Evolutionary conservation across 768 basidiomycete species (phyloP), one percentile per base, ranked within the genome.

Genomic region (Jaapia argillacea): DNA sequence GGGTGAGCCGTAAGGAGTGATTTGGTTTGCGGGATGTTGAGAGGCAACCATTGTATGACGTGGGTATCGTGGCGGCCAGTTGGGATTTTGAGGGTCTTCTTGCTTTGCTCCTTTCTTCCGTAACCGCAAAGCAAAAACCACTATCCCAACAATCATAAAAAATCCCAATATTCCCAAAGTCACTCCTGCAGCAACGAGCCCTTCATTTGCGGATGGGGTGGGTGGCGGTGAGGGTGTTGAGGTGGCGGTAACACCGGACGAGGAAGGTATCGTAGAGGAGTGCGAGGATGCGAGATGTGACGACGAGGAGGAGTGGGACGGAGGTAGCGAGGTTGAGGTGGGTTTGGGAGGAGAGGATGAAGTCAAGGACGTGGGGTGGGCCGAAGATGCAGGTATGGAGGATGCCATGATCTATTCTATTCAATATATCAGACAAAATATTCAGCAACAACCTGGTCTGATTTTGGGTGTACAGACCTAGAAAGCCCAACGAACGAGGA

Each of bases 1-100:
- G 2, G 45, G 37, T 5, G 49, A 43, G 24, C 45, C 45, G 26
- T 51, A 55, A 3, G 54, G 54, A 13, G 51, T 53, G 23, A 55
- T 50, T 27, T 39, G 45, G 24, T 36, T 43, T 6, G 54, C 54
- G 10, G 53, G 53, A 31, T 54, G 48, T 24, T 40, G 42, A 5
- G 42, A 42, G 38, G 49, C 53, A 33, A 53, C 46, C 6, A 43
- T 10, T 10, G 47, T 51, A 18, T 6, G 22, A 10, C n/a, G 6
- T 40, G 36, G 40, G 4, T 41, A 7, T 42, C 2, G 21, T 36
- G 42, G 42, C 43, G 14, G n/a, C 25, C 31, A 42, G 33, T 4
- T 26, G 28, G 14, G 24, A 6, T 3, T 33, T 7, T 22, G 37
- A 7, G 37, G 7, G 20, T 22, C 37, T 22, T 7, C 7, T 6